Evolutionary conservation across 2,329 filamentous ascomycete species (phyloP), one percentile per base, ranked within the genome.

Genomic region (Cordyceps pruinosa): DNA sequence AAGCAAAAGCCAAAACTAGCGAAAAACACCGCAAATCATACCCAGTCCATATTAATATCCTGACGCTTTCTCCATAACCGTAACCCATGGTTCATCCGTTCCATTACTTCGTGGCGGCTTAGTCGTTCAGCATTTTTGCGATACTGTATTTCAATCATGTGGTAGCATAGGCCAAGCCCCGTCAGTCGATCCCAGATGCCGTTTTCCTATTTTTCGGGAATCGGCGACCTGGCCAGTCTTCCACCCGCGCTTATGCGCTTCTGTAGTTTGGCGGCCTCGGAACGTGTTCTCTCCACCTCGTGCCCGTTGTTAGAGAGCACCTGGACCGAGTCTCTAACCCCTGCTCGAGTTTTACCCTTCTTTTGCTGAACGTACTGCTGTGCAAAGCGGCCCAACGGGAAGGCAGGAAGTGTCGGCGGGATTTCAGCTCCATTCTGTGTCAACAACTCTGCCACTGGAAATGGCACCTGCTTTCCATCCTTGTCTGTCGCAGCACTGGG

Each of bases 341-440:
- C 73, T 59, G 72, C 69, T 62, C 73, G 70, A 5, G 62, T 63
- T 61, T 80, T 75, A 56, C 79, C 74, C 59, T 80, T 76, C 70
- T 86, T 96, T 73, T 91, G 85, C 62, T 96, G 91, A 48, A 97
- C 77, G 66, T 97, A 99, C 34, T 88, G 72, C 66, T 89, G 86
- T 2, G 94, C 93, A 47, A 86, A 87, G 10, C 83, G 78, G 59
- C 90, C 91, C 12, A 99, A 80, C 1, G 91, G 90, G 63, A 97
- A 92, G 0, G 90, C 87, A 1, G 92, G 89, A 59, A 88, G 78
- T 2, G 84, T 76, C 1, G 77, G 68, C 0, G 94, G 93, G 34
- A 97, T 87, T 61, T 96, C 88, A 4, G 92, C 92, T 17, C 94
- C 94, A 66, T 99, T 97, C 65, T 97, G 95, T 15, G 96, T 78